phyloP scores from a whole-genome alignment of 305 asterid genomes.

The Striga hermonthica region DNA sequence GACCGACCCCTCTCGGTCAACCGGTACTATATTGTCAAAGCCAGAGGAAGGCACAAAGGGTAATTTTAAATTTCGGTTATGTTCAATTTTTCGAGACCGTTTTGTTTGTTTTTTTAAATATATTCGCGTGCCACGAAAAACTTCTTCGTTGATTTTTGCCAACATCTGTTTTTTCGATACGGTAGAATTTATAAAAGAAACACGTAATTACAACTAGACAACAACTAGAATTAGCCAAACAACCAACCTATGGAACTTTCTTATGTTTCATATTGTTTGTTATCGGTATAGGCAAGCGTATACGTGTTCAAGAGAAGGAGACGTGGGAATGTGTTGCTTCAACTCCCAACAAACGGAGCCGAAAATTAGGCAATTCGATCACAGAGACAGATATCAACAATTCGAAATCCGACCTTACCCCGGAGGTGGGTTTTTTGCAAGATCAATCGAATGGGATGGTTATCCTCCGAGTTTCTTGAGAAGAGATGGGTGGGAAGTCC shows the following conservation, averaged over 20 bases:
- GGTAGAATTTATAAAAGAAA: no score
- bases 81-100: background rate
- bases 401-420: constrained; percentile 53
- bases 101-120: background rate
- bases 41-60: constrained; percentile 74
- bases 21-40: constrained; percentile 66
- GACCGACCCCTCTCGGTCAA: constrained; percentile 64
- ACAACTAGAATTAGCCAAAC: no score
- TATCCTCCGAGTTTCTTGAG: constrained; percentile 66
- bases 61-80: constrained; percentile 24
- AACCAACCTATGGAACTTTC: background rate
- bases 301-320: constrained; percentile 55
- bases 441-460: constrained; percentile 67
- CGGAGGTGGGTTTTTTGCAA: constrained; percentile 64
- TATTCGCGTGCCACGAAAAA: no score
- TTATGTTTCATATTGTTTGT: background rate
- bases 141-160: no score
- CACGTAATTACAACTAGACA: no score
- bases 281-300: constrained; percentile 52
- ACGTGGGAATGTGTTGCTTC: constrained; percentile 53
- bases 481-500: constrained; percentile 65
- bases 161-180: no score
- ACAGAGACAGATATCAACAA: constrained; percentile 69
- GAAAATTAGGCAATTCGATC: constrained; percentile 52
- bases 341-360: constrained; percentile 29